phyloP scores from a whole-genome alignment of 1,284 basidiomycete genomes.

The Vanrija sp. region DNA sequence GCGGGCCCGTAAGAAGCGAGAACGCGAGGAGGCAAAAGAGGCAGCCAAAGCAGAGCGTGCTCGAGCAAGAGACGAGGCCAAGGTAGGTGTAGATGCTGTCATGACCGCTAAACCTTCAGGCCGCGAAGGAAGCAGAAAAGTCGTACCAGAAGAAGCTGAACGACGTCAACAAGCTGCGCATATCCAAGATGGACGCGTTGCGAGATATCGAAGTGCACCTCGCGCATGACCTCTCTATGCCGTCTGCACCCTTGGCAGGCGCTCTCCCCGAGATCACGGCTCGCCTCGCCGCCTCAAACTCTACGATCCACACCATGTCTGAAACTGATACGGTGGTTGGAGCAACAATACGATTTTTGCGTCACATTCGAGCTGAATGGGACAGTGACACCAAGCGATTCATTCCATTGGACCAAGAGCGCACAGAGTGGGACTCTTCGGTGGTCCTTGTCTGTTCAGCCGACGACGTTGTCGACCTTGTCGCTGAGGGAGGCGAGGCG shows the following conservation, averaged over 20 bases:
- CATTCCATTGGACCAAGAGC: slow-evolving; percentile 29
- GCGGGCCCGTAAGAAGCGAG: background rate
- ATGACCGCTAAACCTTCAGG: slow-evolving; percentile 10
- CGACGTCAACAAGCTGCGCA: slow-evolving; percentile 40
- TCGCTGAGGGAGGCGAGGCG: slow-evolving; percentile 19
- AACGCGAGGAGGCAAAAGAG: slow-evolving; percentile 16
- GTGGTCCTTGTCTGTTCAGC: slow-evolving; percentile 38
- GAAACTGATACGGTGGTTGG: slow-evolving; percentile 28
- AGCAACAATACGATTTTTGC: slow-evolving; percentile 41
- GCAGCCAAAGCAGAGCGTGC: slow-evolving; percentile 30
- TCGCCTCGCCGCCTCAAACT: slow-evolving; percentile 34
- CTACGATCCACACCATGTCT: slow-evolving; percentile 24
- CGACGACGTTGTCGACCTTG: slow-evolving; percentile 40
- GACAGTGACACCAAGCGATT: slow-evolving; percentile 29
- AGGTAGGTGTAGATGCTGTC: slow-evolving; percentile 20
- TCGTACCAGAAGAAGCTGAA: slow-evolving; percentile 40
- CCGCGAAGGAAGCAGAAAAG: slow-evolving; percentile 38
- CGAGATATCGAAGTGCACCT: slow-evolving; percentile 44
- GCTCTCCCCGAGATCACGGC: slow-evolving; percentile 37
- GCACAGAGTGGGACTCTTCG: slow-evolving; percentile 49
- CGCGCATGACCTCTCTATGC: slow-evolving; percentile 34
- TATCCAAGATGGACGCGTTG: slow-evolving; percentile 42
- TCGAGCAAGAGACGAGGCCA: slow-evolving; percentile 28
- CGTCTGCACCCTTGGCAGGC: slow-evolving; percentile 38
- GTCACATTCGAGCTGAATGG: slow-evolving; percentile 38